phyloP scores from a whole-genome alignment of 768 basidiomycete genomes.

The Amanita subjunquillea region DNA sequence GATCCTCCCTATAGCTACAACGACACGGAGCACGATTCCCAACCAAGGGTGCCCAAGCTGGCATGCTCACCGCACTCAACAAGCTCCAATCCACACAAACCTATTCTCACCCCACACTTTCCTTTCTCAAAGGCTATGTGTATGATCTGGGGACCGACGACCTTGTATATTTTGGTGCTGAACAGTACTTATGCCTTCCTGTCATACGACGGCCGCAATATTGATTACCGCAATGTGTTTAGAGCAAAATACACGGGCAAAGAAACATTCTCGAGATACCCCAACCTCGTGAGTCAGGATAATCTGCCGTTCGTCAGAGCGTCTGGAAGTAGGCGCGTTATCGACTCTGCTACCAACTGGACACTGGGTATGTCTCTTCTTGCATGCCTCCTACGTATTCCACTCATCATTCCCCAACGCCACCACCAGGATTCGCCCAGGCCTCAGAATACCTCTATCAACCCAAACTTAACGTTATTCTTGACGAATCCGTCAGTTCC shows the following conservation, averaged over 20 bases:
- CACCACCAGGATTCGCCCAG: slow-evolving; percentile 41
- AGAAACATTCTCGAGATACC: slow-evolving; percentile 44
- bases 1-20: slow-evolving; percentile 43
- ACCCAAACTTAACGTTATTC: slow-evolving; percentile 43
- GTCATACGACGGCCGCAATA: neutral
- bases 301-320: slow-evolving; percentile 42
- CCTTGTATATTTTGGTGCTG: slow-evolving; percentile 58
- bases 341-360: slow-evolving; percentile 66
- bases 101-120: slow-evolving; percentile 34
- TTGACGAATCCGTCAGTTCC: slow-evolving; percentile 41
- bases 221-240: neutral
- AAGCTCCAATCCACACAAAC: slow-evolving; percentile 41
- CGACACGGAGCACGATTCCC: slow-evolving; percentile 77
- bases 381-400: neutral
- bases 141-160: slow-evolving; percentile 50
- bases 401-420: neutral
- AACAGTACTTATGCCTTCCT: slow-evolving; percentile 34
- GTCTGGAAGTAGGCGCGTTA: slow-evolving; percentile 43
- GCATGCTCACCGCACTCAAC: slow-evolving; percentile 35
- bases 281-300: slow-evolving; percentile 27
- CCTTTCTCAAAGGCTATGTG: slow-evolving; percentile 48
- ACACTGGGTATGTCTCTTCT: slow-evolving; percentile 33
- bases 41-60: slow-evolving; percentile 33
- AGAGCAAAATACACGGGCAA: slow-evolving; percentile 38
- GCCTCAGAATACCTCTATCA: slow-evolving; percentile 36